Base-by-base conservation (phyloP, 163 green algal genomes). In the Volvox carteri region DNA sequence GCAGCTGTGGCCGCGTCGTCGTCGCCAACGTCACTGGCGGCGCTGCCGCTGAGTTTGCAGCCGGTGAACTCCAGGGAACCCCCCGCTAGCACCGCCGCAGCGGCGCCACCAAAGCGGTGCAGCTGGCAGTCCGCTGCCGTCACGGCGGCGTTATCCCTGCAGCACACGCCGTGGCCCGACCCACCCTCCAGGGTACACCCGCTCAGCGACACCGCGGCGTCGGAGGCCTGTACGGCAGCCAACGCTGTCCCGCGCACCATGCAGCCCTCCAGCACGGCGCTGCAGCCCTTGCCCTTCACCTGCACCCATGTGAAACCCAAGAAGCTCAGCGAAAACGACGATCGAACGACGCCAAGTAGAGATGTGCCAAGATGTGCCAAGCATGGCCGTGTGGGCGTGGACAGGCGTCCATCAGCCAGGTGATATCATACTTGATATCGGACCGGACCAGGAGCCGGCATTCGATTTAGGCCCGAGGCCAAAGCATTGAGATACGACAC, bases 231-330 rank as follows among this genome's bases (percentile, higher is more conserved):
- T 6, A 52, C 68, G 23, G 52, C 70, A 0, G 68, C 68, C 37
- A 39, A 0, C 8, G 48, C 14, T 18, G 42, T 46, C n/a, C 84
- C 84, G 23, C 52, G 35, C 12, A 89, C 3, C 33, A 44, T 5
- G 84, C 84, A 84, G 84, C 5, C 1, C 9, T 60, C 50, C 4
- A 44, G 30, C 39, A n/a, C 21, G n/a, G 62, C 23, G 70, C 39
- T 65, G 68, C 84, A 89, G 68, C 84, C 84, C 70, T 89, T 89
- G 70, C 84, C 84, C 70, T 89, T 89, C 33, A 83, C 70, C 68
- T 87, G 79, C 62, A 18, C n/a, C n/a, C 12, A 58, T 14, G 48
- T 11, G 48, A 23, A 58, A 14, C 12, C 12, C 48, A 58, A 58
- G 48, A 58, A 14, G 48, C 12, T n/a, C n/a, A n/a, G n/a, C n/a